phyloP scores from a whole-genome alignment of 2,329 filamentous ascomycete genomes.

The Mariannaea sp. region DNA sequence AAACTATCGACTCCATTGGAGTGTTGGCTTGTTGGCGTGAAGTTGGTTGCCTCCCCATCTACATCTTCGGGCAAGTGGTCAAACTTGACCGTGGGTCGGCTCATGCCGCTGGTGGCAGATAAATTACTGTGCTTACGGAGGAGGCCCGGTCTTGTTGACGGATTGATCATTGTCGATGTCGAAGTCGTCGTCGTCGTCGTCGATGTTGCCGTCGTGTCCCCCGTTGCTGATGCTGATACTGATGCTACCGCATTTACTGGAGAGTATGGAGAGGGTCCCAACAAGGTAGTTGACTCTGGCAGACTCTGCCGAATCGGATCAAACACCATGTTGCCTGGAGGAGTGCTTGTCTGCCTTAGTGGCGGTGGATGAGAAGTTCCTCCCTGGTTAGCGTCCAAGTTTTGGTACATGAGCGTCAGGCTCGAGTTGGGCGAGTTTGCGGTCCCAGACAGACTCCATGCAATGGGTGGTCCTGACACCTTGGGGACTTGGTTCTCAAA shows the following conservation, averaged over 20 bases:
- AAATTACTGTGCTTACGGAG: constrained; percentile 35
- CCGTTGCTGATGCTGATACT: no score
- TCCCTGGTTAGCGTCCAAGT: constrained; percentile 35
- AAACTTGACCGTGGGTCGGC: constrained; percentile 37
- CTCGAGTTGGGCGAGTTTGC: constrained; percentile 86
- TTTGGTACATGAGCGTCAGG: constrained; percentile 79
- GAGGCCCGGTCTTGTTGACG: constrained; percentile 45
- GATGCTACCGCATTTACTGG: constrained; percentile 55
- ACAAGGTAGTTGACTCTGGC: constrained; percentile 54
- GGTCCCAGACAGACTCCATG: constrained; percentile 86
- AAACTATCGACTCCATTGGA: constrained; percentile 51
- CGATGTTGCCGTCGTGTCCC: no score
- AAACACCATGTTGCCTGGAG: constrained; percentile 63
- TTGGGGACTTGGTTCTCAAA: constrained; percentile 55
- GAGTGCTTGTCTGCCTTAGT: constrained; percentile 49
- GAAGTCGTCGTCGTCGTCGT: no score
- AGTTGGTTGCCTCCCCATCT: constrained; percentile 42
- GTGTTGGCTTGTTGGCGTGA: constrained; percentile 49
- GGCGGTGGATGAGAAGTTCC: constrained; percentile 15
- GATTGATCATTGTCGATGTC: no score
- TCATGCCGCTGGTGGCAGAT: constrained; percentile 26
- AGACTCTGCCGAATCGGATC: constrained; percentile 63
- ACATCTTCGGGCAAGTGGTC: constrained; percentile 38
- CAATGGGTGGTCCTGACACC: constrained; percentile 59
- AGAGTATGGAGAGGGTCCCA: constrained; percentile 54